phyloP scores from a whole-genome alignment of 345 rosid species.

The Punica granatum region DNA sequence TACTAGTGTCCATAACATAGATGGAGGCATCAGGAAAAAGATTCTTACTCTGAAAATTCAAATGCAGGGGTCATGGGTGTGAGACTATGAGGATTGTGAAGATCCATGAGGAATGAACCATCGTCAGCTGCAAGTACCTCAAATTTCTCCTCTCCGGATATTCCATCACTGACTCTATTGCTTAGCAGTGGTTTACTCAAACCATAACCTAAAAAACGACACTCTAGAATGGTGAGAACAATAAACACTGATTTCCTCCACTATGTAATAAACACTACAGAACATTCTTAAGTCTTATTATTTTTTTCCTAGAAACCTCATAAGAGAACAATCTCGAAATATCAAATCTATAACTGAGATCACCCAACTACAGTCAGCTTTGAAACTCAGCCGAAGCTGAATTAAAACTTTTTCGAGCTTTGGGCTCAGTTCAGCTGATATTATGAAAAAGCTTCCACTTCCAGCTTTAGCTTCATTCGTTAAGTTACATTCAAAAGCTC shows the following conservation, averaged over 20 bases:
- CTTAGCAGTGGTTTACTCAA: conserved; percentile 22
- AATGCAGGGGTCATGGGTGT: conserved; percentile 44
- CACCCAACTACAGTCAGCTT: too few species aligned
- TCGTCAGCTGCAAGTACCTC: conserved; percentile 18
- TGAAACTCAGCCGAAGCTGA: too few species aligned
- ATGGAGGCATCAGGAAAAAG: conserved; percentile 6
- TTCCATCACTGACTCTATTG: conserved; percentile 17
- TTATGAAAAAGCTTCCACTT: too few species aligned
- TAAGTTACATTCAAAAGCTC: background rate
- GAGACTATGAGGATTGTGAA: conserved; percentile 20
- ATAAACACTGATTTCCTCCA: background rate
- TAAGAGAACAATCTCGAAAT: too few species aligned
- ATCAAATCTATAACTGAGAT: too few species aligned
- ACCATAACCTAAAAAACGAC: conserved; percentile 24
- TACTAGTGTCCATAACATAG: background rate
- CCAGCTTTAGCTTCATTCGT: background rate
- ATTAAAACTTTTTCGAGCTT: too few species aligned
- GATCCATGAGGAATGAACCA: conserved; percentile 16
- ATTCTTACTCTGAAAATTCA: conserved; percentile 33
- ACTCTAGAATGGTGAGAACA: background rate
- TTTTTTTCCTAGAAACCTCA: too few species aligned
- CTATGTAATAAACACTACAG: background rate
- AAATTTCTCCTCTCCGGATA: conserved; percentile 16
- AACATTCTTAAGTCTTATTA: too few species aligned
- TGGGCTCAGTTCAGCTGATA: too few species aligned